Evolutionary conservation across 2,329 filamentous ascomycete genomes (phyloP), one percentile per base, ranked within the genome.

Genomic region (Penicillium sp.): DNA sequence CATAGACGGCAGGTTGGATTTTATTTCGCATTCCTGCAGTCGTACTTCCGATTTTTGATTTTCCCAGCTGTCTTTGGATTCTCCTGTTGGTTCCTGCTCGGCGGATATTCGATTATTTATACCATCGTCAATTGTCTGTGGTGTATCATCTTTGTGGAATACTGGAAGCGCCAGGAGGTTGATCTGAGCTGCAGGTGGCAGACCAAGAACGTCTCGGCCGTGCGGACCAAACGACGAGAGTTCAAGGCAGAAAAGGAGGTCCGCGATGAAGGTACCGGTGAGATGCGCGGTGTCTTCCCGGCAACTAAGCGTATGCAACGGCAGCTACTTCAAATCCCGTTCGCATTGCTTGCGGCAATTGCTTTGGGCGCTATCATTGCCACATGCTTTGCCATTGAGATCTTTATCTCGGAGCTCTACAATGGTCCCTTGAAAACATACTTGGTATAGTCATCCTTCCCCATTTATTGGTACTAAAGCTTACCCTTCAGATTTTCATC

Each of bases 351-450:
- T n/a, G 91, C 91, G 32, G 78, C 87, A 6, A 60, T 85, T 34
- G 83, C 88, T 1, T 81, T 99, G 12, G 94, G 93, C 2, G 86
- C 86, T n/a, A 80, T 99, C 57, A 97, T 97, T 63, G 86, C 89
- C 9, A 86, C 86, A 15, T 96, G 91, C 72, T 97, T 97, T 72
- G 89, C 87, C 3, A 93, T 99, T 62, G 94, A 99, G 72, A 92
- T 99, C 46, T 97, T 97, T 75, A 91, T 99, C 64, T 92, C 90
- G 0, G 92, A 99, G 74, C 86, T 99, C 29, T 99, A 99, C 72
- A 85, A 87, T 61, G 94, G 94, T 0, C 92, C 93, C 0, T 85
- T 96, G 59, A 96, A 97, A 76, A 82, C 84, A 37, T 87, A 96
- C 55, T 71, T 99, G 68, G 91, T 92, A 72, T 72, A 85, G 73